Base-by-base conservation (phyloP, 208 protist genomes). In the Trypanosomatidae sp. region DNA sequence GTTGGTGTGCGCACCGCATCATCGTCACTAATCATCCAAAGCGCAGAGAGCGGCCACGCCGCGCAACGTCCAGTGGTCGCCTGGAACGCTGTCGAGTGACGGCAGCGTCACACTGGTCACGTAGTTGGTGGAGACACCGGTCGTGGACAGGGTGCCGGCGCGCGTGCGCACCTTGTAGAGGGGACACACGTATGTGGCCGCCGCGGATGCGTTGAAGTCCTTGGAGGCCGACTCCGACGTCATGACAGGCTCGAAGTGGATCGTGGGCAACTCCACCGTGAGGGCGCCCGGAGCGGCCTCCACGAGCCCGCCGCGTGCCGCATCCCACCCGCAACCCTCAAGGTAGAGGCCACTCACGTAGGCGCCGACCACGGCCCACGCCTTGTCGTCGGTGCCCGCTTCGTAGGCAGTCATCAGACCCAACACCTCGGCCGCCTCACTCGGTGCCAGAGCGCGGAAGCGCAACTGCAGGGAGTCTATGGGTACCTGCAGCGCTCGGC, bases 281-380 rank as follows among this genome's bases (percentile, higher is more conserved):
- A 98, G 77, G 36, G 89, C 93, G n/a, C 93, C 94, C 2, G 91
- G 91, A 1, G 73, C 71, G 3, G 85, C 86, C 78, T 98, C 96
- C 1, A 85, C 84, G 19, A 98, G 77, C 12, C 87, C 81, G 10
- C 84, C 74, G 1, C 71, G 49, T 15, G 49, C 58, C 9, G 70
- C 44, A 56, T 96, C 79, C 84, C 90, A 98, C 6, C 89, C 80
- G 47, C 86, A 90, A 28, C 95, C 96, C 62, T 98, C 96, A 0
- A 98, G 71, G 76, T 88, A 98, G 36, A 98, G 76, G 46, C 96
- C 96, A 76, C 98, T 90, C 73, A 98, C 90, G 77, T 97, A 96
- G 39, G 95, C 93, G 65, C 95, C 94, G 22, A 87, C 82, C 7
- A 83, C 52, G 33, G 72, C 71, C 39, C 73, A 50, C 5, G 22